Evolutionary conservation across 306 rosid species (phyloP).

Genomic region (Cicer chorassanicum): DNA sequence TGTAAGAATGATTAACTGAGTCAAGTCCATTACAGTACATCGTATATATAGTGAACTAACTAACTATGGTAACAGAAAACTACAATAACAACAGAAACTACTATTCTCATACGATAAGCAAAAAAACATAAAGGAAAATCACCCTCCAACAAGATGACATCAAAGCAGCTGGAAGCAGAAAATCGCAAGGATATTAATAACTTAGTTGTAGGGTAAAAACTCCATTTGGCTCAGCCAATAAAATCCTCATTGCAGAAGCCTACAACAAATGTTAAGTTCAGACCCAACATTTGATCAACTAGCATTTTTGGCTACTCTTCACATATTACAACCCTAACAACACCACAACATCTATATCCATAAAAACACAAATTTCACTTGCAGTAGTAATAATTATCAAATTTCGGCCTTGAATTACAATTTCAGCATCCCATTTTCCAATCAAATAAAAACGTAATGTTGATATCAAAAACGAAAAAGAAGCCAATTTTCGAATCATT

Average conservation of each 20-base stretch:
- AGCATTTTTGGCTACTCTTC: constrained; percentile 13
- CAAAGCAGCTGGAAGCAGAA: constrained; percentile 24
- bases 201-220: background rate
- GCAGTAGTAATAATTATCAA: background rate
- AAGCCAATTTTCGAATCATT: background rate
- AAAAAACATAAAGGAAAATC: constrained; percentile 3
- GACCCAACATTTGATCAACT: background rate
- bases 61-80: background rate
- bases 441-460: background rate
- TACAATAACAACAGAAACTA: background rate
- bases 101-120: background rate
- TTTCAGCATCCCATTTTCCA: background rate
- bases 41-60: background rate
- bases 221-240: constrained; percentile 5
- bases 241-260: constrained; percentile 8
- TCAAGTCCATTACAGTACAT: background rate
- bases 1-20: too few species aligned
- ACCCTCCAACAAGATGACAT: constrained; percentile 26
- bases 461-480: background rate
- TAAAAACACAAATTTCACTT: constrained; percentile 6
- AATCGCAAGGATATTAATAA: background rate
- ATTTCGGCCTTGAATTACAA: background rate
- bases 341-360: background rate
- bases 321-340: constrained; percentile 2
- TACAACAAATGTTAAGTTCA: constrained; percentile 1